A percentile compares a stretch with the other conserved stretches of the same genome.
Conservation (phyloP, 345 rosid species). For the Citrus unshiu region DNA sequence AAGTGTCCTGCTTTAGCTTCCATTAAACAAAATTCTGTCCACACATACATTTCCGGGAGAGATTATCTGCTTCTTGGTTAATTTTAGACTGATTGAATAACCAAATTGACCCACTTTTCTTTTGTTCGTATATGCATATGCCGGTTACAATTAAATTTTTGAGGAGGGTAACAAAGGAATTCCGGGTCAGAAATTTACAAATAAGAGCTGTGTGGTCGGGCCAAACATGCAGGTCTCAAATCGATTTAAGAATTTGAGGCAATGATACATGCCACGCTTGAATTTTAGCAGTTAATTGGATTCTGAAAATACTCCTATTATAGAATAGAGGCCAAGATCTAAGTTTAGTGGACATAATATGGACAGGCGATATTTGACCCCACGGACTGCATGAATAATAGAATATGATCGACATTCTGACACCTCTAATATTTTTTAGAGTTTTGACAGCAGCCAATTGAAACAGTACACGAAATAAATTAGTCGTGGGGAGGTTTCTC, state of each 20-base stretch:
- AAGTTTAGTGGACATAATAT: too few relatives aligned
- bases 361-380: too few relatives aligned
- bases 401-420: too few relatives aligned
- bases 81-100: background rate
- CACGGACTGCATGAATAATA: too few relatives aligned
- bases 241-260: background rate
- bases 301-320: background rate
- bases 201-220: background rate
- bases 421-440: too few relatives aligned
- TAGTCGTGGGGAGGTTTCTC: too few relatives aligned
- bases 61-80: background rate
- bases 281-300: background rate
- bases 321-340: too few relatives aligned
- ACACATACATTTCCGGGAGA: background rate
- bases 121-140: background rate
- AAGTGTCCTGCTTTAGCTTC: background rate
- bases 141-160: background rate
- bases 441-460: too few relatives aligned
- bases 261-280: background rate
- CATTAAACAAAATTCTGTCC: conserved; percentile 15
- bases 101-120: background rate
- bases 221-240: background rate
- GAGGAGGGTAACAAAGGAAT: background rate
- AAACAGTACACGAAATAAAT: too few relatives aligned
- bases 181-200: background rate